Evolutionary conservation across 352 stramenopile species (phyloP), one percentile per base, ranked within the genome.

Genomic region (Aphanomyces euteiches): DNA sequence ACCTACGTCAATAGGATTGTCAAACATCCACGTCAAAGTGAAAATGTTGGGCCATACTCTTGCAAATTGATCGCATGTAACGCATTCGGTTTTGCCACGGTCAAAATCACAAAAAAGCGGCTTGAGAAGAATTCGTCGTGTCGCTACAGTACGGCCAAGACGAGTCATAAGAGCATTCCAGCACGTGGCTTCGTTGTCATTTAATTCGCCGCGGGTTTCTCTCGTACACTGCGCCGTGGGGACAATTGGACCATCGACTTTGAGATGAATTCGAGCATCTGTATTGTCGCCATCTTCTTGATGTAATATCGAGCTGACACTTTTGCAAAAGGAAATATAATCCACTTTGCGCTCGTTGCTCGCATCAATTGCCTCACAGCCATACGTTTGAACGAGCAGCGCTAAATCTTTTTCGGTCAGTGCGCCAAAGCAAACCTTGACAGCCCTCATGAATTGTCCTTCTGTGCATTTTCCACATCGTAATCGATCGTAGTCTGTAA

Each of bases 101-200:
- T 92, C 87, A 74, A 94, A 93, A 56, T 93, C 87, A 68, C 91
- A 83, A 67, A 95, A 95, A 0, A 79, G 79, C 7, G 87, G 85
- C 74, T 95, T 95, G 39, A 95, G 67, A 1, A 92, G 71, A 50
- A 95, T 71, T 59, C 87, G 79, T 1, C 84, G 76, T 12, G 87
- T 90, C 0, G 72, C 68, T 38, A 81, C 90, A 59, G 81, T 88
- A 3, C 66, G 77, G 47, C 78, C 80, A 39, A 95, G 75, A 0
- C 87, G 82, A 21, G 83, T 76, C 80, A 95, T 89, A 72, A 90
- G 78, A 5, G 48, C 67, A 7, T 79, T 72, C 39, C 85, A 84
- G 12, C 78, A 66, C 7, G 75, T 76, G 7, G 72, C 21, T 19
- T 95, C 85, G 0, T 34, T 67, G 7, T 90, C 81, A 0, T 56